Evolutionary conservation across 257 asterid species (phyloP), one percentile per base, ranked within the genome.

Genomic region (Gentiana straminea): DNA sequence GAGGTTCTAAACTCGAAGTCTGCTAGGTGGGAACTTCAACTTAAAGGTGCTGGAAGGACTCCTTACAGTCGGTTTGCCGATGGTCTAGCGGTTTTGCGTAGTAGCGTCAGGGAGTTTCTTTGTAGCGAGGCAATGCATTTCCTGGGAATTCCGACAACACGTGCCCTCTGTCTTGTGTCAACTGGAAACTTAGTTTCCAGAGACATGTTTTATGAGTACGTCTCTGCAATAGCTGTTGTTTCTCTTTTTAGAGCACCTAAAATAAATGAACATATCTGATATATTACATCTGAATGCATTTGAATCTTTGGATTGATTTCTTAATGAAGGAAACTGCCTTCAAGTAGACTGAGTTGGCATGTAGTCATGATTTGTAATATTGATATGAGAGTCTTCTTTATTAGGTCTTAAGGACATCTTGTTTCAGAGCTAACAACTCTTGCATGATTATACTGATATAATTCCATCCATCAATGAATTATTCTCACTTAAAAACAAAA

Each of bases 21-120:
- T 2, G 84, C 75, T 57, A 83, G 97, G 72, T 92, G 97, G 97
- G 98, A 92, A 62, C 68, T 92, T 80, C 98, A 92, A 78, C 94
- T 92, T 45, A 92, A 92, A 75, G 98, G 98, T 73, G 86, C 94
- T 65, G 98, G 98, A 62, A 88, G 57, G 75, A 88, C 98, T 56
- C 97, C 98, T 59, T 92, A 92, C 77, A 92, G 98, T 72, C 83
- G 99, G 67, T 92, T 92, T 81, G 99, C 99, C 13, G 99, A 92
- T 75, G 99, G 99, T 49, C 97, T 88, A 59, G 99, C 99, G 36
- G 99, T 92, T 8, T 65, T 92, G 64, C 84, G 99, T 43, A 92
- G 99, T 65, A 92, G 99, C 61, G 80, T 92, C 71, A 70, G 99
- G 52, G 99, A 92, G 62, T 92, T 92, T 67, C 94, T 92, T 49